phyloP scores from a whole-genome alignment of 1,139 yeast species.

The Candida sp. region DNA sequence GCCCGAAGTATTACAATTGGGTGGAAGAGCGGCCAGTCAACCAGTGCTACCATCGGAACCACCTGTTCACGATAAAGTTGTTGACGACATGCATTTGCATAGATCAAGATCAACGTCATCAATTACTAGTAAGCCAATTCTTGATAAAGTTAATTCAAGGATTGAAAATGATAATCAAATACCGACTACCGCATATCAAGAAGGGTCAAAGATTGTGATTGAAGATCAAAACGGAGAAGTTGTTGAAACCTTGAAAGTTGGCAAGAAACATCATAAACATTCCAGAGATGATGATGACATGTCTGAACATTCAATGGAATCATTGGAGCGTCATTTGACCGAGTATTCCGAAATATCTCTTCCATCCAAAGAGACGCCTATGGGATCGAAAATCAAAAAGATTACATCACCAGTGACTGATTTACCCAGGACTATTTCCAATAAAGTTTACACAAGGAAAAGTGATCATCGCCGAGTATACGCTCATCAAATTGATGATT shows the following conservation, averaged over 20 bases:
- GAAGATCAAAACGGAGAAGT: constrained; percentile 87
- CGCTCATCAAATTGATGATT: constrained; percentile 57
- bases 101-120: constrained; percentile 9
- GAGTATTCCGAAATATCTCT: constrained; percentile 23
- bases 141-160: constrained; percentile 2
- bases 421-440: constrained; percentile 5
- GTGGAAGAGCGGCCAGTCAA: constrained; percentile 14
- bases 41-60: background rate
- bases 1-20: constrained; percentile 41
- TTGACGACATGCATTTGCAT: constrained; percentile 10
- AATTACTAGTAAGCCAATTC: constrained; percentile 4
- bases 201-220: constrained; percentile 65
- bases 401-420: constrained; percentile 1
- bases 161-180: constrained; percentile 7
- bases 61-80: constrained; percentile 4
- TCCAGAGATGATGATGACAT: constrained; percentile 11
- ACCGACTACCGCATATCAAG: constrained; percentile 62
- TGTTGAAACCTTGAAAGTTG: constrained; percentile 37
- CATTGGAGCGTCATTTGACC: constrained; percentile 35
- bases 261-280: constrained; percentile 3
- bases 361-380: background rate
- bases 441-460: constrained; percentile 22
- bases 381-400: background rate
- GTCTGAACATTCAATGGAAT: constrained; percentile 42
- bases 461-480: constrained; percentile 32